These are phyloP conservation scores for Nitzschia sp. DNA, from an alignment of 108 stramenopile species.

Conservation along the genomic window DNA sequence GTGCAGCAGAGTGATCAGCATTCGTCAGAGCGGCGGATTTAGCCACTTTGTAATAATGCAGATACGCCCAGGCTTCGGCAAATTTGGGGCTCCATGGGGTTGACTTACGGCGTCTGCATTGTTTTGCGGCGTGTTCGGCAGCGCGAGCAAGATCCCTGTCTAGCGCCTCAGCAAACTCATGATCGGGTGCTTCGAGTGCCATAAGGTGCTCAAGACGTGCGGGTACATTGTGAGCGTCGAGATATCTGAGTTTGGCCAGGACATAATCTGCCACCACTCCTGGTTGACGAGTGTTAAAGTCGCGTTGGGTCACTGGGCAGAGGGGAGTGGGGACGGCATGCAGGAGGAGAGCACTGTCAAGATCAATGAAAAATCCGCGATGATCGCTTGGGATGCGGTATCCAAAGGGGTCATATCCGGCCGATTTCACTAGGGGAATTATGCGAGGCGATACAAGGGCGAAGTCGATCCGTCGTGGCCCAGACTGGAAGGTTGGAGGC, in stretches of 20 bases:
- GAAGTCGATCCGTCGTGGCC: neutral
- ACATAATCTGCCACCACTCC: neutral
- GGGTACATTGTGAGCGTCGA: too few species aligned
- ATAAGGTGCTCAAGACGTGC: neutral
- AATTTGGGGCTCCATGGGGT: neutral
- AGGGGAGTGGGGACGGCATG: neutral
- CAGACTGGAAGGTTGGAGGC: neutral
- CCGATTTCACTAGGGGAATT: neutral
- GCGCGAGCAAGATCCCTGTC: neutral
- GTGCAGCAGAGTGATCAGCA: neutral
- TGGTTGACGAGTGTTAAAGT: too few species aligned
- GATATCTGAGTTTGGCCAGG: neutral
- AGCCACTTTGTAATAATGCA: neutral
- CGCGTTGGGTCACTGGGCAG: neutral
- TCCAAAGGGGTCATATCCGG: neutral
- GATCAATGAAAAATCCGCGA: neutral
- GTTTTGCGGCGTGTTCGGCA: neutral
- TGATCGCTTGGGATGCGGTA: neutral
- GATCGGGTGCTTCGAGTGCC: neutral
- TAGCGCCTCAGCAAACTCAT: neutral
- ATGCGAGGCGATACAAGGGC: neutral
- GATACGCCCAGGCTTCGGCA: neutral
- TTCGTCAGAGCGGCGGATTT: neutral
- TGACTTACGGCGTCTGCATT: neutral
- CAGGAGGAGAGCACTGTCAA: neutral